phyloP scores from a whole-genome alignment of 768 basidiomycete genomes.

The Holtermanniella nyarrowii region DNA sequence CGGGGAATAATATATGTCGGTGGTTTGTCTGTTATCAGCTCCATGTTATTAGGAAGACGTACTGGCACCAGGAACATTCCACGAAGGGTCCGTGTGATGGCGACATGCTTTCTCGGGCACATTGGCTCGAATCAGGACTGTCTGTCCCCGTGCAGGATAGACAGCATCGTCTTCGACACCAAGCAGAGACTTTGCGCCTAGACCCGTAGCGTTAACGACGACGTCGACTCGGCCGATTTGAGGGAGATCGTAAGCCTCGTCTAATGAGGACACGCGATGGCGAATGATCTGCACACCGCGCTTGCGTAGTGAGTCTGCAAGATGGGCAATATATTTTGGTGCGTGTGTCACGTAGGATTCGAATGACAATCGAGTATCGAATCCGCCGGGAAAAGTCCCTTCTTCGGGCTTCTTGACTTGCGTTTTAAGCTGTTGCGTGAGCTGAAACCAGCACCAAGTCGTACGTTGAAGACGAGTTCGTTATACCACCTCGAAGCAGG shows the following conservation, averaged over 20 bases:
- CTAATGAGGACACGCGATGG: slow-evolving; percentile 44
- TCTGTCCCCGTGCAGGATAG: slow-evolving; percentile 74
- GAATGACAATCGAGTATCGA: slow-evolving; percentile 43
- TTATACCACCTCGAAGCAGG: slow-evolving; percentile 19
- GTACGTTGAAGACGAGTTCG: slow-evolving; percentile 19
- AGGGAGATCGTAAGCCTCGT: slow-evolving; percentile 45
- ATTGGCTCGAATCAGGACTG: slow-evolving; percentile 62
- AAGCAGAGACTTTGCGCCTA: slow-evolving; percentile 60
- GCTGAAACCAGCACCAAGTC: not conserved
- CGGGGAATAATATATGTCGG: slow-evolving; percentile 59
- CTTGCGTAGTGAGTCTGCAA: slow-evolving; percentile 43
- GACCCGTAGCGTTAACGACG: slow-evolving; percentile 52
- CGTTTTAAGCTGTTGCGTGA: not conserved
- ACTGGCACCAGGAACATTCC: not conserved
- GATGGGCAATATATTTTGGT: slow-evolving; percentile 48
- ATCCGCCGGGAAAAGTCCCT: not conserved
- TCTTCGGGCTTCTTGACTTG: not conserved
- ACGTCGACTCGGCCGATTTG: slow-evolving; percentile 40
- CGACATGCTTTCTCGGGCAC: not conserved
- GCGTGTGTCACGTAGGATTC: slow-evolving; percentile 49
- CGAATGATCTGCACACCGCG: slow-evolving; percentile 47
- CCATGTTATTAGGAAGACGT: not conserved
- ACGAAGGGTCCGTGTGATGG: not conserved
- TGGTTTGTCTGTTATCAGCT: not conserved
- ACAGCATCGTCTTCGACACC: slow-evolving; percentile 69